A percentile compares a stretch with the other conserved stretches of the same genome.
These are phyloP conservation scores for Wickerhamiella hasegawae DNA, from an alignment of 805 yeast species.

Conservation along the genomic window DNA sequence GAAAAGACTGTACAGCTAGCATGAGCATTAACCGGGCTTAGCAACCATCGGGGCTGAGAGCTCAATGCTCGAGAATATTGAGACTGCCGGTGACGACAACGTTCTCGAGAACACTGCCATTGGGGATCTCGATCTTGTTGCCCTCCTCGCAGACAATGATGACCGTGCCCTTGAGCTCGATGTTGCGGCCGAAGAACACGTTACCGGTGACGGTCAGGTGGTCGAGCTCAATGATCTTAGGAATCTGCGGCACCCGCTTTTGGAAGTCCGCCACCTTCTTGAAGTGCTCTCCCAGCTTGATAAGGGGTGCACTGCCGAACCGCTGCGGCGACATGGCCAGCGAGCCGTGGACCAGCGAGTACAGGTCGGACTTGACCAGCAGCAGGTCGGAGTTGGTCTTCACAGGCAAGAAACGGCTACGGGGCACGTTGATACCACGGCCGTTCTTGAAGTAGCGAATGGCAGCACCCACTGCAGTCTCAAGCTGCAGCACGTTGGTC, in stretches of 20 bases:
- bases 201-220: constrained; percentile 97
- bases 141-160: constrained; percentile 96
- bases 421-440: constrained; percentile 96
- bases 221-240: constrained; percentile 88
- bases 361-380: constrained; percentile 88
- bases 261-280: constrained; percentile 90
- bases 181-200: constrained; percentile 77
- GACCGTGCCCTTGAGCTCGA: constrained; percentile 89
- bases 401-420: constrained; percentile 94
- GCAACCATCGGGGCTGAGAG: too few relatives aligned
- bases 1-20: too few relatives aligned
- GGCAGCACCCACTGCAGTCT: constrained; percentile 99
- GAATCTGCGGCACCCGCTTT: constrained; percentile 84
- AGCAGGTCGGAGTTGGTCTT: constrained; percentile 92
- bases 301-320: constrained; percentile 84
- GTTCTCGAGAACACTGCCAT: constrained; percentile 86
- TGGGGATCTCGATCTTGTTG: constrained; percentile 91
- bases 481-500: constrained; percentile 79
- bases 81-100: constrained; percentile 95
- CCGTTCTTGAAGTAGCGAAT: constrained; percentile 90
- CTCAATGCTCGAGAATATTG: constrained; percentile 78
- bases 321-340: constrained; percentile 69
- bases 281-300: constrained; percentile 91
- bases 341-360: constrained; percentile 82
- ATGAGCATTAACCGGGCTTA: too few relatives aligned